phyloP scores from a whole-genome alignment of 176 grass and related monocot species.

The Oryza nivara region DNA sequence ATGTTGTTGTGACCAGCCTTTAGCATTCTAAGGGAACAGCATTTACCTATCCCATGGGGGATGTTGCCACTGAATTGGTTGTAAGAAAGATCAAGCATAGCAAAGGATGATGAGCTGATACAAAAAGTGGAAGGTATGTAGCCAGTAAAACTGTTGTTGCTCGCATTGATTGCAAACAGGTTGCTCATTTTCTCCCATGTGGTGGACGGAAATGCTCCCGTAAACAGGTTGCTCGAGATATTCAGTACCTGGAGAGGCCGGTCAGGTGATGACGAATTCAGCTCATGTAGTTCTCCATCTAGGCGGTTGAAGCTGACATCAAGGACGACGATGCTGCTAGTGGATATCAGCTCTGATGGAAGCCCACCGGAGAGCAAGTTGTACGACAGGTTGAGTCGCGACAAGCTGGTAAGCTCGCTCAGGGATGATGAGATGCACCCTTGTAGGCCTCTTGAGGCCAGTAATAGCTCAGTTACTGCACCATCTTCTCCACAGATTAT shows the following conservation, averaged over 20 bases:
- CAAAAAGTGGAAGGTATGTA: neutral
- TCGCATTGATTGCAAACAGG: constrained; percentile 18
- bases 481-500: constrained; percentile 29
- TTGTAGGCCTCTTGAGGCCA: constrained; percentile 27
- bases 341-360: neutral
- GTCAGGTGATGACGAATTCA: neutral
- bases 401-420: constrained; percentile 23
- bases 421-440: constrained; percentile 41
- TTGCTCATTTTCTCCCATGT: neutral
- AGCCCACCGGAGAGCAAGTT: constrained; percentile 43
- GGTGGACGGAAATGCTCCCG: neutral
- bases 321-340: neutral
- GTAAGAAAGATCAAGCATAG: neutral
- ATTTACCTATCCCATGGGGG: neutral
- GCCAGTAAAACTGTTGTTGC: constrained; percentile 41
- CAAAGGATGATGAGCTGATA: neutral
- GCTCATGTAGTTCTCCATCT: neutral
- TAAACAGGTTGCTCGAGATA: constrained; percentile 41
- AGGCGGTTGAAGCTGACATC: constrained; percentile 46
- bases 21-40: constrained; percentile 6
- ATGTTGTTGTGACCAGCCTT: constrained; percentile 16
- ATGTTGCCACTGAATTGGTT: constrained; percentile 10
- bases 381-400: constrained; percentile 43
- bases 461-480: neutral
- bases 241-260: neutral